Base-by-base conservation (phyloP, 331 rosid genomes). In the Saraca asoca region DNA sequence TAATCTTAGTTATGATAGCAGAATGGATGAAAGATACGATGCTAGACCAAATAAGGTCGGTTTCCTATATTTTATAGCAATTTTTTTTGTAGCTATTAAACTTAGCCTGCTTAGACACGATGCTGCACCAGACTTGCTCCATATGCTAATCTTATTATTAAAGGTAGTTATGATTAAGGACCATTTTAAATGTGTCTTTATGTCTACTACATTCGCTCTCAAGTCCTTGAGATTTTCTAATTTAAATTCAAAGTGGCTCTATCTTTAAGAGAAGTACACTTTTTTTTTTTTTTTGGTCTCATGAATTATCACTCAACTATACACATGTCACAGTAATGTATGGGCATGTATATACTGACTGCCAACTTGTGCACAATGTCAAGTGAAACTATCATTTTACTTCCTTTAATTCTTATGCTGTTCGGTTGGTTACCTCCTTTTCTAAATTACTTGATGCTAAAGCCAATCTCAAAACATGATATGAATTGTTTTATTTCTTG, bases 31-130 rank as follows among this genome's bases (percentile, higher is more conserved):
- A 51, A 90, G 83, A 34, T 85, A 79, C 15, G 96, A 90, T 72
- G 83, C 77, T 64, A 88, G 88, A 68, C 39, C 89, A 56, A 83
- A 85, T 70, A 94, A 88, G 84, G 99, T 94, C 55, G 49, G 91
- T 77, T 13, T 71, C 71, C 61, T 43, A 20, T 55, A 51, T 82
- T 66, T 51, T 78, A 42, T 51, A 51, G 49, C 52, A 46, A 53
- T 11, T 35, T 74, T 1, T 24, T 56, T 7, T 16, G 18, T 53
- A 56, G 75, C 24, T 63, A 38, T 53, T 34, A 19, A 69, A 59
- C 49, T 63, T 58, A 57, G 69, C 67, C 31, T 56, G 41, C 38
- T 48, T 14, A 68, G 66, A n/a, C n/a, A n/a, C n/a, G n/a, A n/a
- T n/a, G 31, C 42, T 56, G 66, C 42, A 46, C 64, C 52, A 53